Percentiles rank a stretch among this genome's conserved stretches.
Conservation (phyloP, 805 yeast species). For the Starmerella cellae region DNA sequence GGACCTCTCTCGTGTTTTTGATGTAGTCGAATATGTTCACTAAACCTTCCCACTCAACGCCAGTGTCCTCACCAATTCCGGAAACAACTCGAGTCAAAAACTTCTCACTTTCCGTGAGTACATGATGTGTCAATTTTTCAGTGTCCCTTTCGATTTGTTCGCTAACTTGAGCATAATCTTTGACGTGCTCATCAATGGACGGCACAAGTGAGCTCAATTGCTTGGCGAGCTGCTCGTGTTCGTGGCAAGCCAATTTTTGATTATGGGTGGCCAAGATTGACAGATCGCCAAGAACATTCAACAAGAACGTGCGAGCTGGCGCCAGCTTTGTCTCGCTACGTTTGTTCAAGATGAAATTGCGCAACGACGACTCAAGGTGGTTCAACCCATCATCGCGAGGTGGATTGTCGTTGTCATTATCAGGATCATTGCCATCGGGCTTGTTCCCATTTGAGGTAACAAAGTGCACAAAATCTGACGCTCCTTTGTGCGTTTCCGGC, state of each 20-base stretch:
- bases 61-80: constrained; percentile 38
- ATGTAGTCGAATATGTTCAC: constrained; percentile 60
- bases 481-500: constrained; percentile 81
- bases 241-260: constrained; percentile 39
- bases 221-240: constrained; percentile 28
- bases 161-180: constrained; percentile 40
- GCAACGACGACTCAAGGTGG: constrained; percentile 65
- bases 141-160: constrained; percentile 49
- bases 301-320: constrained; percentile 82
- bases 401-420: constrained; percentile 12
- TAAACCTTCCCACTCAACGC: constrained; percentile 48
- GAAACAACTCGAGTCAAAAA: constrained; percentile 41
- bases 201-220: constrained; percentile 53
- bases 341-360: constrained; percentile 78
- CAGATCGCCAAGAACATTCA: constrained; percentile 57
- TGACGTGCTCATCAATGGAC: constrained; percentile 41
- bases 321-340: constrained; percentile 76
- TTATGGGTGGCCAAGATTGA: constrained; percentile 49
- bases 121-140: constrained; percentile 45
- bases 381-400: constrained; percentile 42
- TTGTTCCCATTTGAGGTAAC: constrained; percentile 27
- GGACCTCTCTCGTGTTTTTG: constrained; percentile 47
- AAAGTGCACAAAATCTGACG: constrained; percentile 87
- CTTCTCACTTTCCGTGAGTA: constrained; percentile 48
- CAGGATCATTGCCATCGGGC: neutral